Evolutionary conservation across 768 basidiomycete species (phyloP).

Genomic region (Amanita molliuscula): DNA sequence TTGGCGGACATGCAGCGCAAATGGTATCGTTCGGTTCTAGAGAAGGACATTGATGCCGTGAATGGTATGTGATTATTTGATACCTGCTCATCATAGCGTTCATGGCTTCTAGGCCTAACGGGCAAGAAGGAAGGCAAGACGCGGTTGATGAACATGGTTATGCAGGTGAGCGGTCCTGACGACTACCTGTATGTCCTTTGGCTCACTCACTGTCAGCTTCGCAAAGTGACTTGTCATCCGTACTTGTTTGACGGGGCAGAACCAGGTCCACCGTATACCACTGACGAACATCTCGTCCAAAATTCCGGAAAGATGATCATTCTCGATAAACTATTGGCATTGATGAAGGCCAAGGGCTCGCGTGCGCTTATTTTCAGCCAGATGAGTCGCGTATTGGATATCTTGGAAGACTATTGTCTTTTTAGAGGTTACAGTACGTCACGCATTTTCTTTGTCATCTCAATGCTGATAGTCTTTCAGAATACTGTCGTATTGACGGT

Average conservation of each 20-base stretch:
- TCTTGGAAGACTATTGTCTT: conserved; percentile 93
- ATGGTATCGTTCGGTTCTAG: conserved; percentile 93
- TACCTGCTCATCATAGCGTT: background rate
- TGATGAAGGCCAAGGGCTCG: conserved; percentile 89
- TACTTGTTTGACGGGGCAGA: conserved; percentile 96
- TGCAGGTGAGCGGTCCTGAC: conserved; percentile 53
- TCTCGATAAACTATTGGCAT: conserved; percentile 81
- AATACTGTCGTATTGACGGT: conserved; percentile 96
- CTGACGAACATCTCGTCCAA: conserved; percentile 90
- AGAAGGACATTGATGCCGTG: conserved; percentile 98
- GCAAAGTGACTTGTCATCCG: conserved; percentile 85
- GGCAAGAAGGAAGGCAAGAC: conserved; percentile 99
- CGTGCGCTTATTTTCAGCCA: conserved; percentile 96
- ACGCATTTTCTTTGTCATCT: background rate
- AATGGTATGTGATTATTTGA: conserved; percentile 48
- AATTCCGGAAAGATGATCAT: conserved; percentile 98
- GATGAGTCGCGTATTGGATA: conserved; percentile 98
- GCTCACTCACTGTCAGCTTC: conserved; percentile 30
- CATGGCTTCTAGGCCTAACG: conserved; percentile 50
- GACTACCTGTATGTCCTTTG: background rate
- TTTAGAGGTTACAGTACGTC: conserved; percentile 80
- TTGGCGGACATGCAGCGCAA: conserved; percentile 96
- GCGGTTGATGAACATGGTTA: conserved; percentile 95
- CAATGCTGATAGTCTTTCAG: conserved; percentile 25
- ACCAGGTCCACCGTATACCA: conserved; percentile 97